Evolutionary conservation across 306 rosid species (phyloP), one percentile per base, ranked within the genome.

Genomic region (Fragaria iinumae): DNA sequence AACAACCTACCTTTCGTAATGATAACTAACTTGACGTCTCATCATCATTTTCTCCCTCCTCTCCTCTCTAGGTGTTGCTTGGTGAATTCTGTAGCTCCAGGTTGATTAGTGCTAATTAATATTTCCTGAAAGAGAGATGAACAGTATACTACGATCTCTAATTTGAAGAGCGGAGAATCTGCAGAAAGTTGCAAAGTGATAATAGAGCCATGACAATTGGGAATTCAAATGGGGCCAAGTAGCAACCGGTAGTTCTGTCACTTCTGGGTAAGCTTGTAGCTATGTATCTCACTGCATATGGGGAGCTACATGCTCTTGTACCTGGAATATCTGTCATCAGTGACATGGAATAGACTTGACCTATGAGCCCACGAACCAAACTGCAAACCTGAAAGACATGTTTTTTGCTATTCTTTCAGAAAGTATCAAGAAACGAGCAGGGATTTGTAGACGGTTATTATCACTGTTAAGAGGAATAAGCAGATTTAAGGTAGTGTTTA

Each of bases 291-390:
- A 17, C 1, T 65, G 47, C 69, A 65, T 64, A 64, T 64, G 69
- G 69, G 23, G 69, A 64, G 25, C 47, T 65, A 18, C 70, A 18
- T 65, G 45, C 70, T 65, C 7, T 65, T 65, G 47, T 38, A 38
- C 25, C 16, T 18, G 48, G 16, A 65, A 65, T 65, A 65, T 65
- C 69, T 32, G 36, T 32, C 41, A 38, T 5, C 41, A 38, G 41
- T 65, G 70, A 36, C 48, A 65, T 36, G 47, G 4, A 36, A 9
- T 65, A 34, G 25, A 65, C 70, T 17, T 65, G 48, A 34, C 69
- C 2, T 23, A n/a, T 21, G 41, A 5, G 5, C 32, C 8, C n/a
- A n/a, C n/a, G n/a, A n/a, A n/a, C n/a, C n/a, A n/a, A n/a, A n/a
- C n/a, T n/a, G n/a, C n/a, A n/a, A n/a, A n/a, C n/a, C n/a, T n/a